Evolutionary conservation across 495 filamentous ascomycete genomes (phyloP).

Genomic region (Aspergillus haitiensis): DNA sequence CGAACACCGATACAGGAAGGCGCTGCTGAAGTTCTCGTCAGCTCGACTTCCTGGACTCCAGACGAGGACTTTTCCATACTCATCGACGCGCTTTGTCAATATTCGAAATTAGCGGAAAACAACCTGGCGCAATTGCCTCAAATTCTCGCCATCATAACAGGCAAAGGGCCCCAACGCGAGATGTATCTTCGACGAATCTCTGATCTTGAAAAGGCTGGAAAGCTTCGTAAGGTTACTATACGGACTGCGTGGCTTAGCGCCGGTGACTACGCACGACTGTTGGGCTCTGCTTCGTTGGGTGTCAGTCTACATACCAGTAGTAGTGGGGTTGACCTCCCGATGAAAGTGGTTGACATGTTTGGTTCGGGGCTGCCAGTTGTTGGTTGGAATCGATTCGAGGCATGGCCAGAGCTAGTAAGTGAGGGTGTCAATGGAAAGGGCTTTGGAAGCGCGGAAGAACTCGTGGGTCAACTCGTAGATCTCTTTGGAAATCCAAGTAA

Average conservation of each 20-base stretch:
- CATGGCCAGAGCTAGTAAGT: conserved; percentile 81
- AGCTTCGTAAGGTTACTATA: conserved; percentile 67
- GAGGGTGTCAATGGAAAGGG: conserved; percentile 84
- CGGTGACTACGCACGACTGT: conserved; percentile 77
- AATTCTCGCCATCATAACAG: conserved; percentile 86
- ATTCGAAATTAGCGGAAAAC: conserved; percentile 54
- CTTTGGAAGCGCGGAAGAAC: conserved; percentile 65
- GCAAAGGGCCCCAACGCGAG: conserved; percentile 81
- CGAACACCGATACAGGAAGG: conserved; percentile 57
- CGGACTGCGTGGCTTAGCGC: conserved; percentile 79
- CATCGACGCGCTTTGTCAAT: conserved; percentile 76
- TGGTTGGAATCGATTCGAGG: conserved; percentile 78
- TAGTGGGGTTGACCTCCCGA: conserved; percentile 92
- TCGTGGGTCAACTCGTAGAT: conserved; percentile 58
- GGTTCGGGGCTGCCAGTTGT: conserved; percentile 88
- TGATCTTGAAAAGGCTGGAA: conserved; percentile 55
- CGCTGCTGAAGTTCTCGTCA: conserved; percentile 68
- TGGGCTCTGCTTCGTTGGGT: conserved; percentile 88
- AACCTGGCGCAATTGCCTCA: conserved; percentile 51
- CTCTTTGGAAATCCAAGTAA: conserved; percentile 58
- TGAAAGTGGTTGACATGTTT: conserved; percentile 99
- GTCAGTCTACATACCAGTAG: conserved; percentile 90
- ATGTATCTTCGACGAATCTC: conserved; percentile 68
- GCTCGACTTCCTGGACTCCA: conserved; percentile 92
- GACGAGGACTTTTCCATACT: conserved; percentile 94